phyloP scores from a whole-genome alignment of 179 eudicot species.

The Patellifolia procumbens region DNA sequence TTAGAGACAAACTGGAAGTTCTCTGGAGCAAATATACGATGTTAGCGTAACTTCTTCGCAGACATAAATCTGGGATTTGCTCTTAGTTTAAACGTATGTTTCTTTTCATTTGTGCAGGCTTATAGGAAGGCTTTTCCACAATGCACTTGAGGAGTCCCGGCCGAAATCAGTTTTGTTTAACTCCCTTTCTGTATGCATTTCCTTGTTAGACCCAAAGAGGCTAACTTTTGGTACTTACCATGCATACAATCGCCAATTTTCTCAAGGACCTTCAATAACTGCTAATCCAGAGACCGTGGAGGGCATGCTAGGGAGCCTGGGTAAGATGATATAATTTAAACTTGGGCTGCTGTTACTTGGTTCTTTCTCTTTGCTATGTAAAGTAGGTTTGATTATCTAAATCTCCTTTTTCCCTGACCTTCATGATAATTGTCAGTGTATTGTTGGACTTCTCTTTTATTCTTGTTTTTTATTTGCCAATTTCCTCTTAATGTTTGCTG shows the following conservation, averaged over 20 bases:
- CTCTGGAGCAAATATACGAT: not conserved
- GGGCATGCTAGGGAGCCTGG: slow-evolving; percentile 88
- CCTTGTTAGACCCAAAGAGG: slow-evolving; percentile 92
- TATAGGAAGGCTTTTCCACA: slow-evolving; percentile 76
- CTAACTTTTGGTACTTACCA: slow-evolving; percentile 62
- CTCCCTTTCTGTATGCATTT: slow-evolving; percentile 87
- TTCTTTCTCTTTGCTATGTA: not conserved
- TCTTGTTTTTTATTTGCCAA: not conserved
- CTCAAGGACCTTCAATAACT: slow-evolving; percentile 59
- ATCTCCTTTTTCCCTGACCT: not conserved
- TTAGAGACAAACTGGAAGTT: not conserved
- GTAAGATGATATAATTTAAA: slow-evolving; percentile 37
- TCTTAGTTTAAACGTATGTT: not conserved
- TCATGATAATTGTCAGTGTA: not conserved
- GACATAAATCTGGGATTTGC: not conserved
- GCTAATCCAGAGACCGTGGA: slow-evolving; percentile 79
- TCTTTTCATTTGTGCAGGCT: slow-evolving; percentile 55
- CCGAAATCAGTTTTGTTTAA: slow-evolving; percentile 92
- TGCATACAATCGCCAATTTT: slow-evolving; percentile 65
- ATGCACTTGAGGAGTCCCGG: slow-evolving; percentile 86
- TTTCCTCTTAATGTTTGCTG: too few relatives aligned
- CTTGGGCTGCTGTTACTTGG: not conserved
- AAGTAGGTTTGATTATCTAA: not conserved
- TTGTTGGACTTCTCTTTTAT: not conserved
- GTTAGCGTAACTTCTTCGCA: not conserved